Conservation (phyloP, 257 asterid species). For the Solanum lycopersicoides region DNA sequence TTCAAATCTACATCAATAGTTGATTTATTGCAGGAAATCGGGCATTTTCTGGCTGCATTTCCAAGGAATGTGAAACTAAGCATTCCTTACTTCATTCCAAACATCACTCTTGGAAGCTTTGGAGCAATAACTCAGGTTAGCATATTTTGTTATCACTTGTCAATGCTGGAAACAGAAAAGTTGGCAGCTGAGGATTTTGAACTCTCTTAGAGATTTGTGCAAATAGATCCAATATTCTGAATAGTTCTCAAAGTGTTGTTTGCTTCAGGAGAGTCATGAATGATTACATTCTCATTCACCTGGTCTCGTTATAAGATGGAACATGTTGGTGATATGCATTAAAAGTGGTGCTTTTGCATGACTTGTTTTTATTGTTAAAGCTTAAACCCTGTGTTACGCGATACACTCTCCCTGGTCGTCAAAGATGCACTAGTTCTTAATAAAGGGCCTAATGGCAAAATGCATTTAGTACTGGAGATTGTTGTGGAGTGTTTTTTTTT, state of each 20-base stretch:
- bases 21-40: slow-evolving; percentile 80
- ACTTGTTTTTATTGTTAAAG: background rate
- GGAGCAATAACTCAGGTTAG: slow-evolving; percentile 94
- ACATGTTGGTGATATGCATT: background rate
- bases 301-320: background rate
- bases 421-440: background rate
- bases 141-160: background rate
- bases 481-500: background rate
- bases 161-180: background rate
- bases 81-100: slow-evolving; percentile 89
- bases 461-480: background rate
- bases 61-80: slow-evolving; percentile 82
- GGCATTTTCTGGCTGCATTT: slow-evolving; percentile 85
- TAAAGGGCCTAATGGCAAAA: background rate
- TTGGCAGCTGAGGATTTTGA: background rate
- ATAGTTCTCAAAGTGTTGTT: background rate
- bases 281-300: background rate
- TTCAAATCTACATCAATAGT: slow-evolving; percentile 22
- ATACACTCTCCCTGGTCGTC: background rate
- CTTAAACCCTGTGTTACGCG: background rate
- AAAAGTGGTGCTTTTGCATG: background rate
- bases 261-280: background rate
- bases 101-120: slow-evolving; percentile 93
- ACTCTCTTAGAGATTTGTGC: background rate
- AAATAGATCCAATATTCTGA: background rate